Conservation (phyloP, 371 early-diverging fungal species). For the Chytridium lagenaria region DNA sequence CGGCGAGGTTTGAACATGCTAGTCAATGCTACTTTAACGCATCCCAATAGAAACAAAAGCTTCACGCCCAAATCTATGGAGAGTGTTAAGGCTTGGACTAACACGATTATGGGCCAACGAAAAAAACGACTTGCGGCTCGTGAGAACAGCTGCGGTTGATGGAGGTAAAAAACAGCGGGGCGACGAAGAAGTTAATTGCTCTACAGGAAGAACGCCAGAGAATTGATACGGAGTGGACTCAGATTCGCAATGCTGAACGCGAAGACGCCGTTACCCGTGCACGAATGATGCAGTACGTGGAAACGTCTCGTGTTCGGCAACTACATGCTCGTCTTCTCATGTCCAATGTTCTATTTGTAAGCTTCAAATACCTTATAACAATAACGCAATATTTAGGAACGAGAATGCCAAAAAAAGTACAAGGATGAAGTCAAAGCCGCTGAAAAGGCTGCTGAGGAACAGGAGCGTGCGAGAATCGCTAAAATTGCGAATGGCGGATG, state of each 20-base stretch:
- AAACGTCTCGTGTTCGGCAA: conserved; percentile 39
- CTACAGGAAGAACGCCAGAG: conserved; percentile 42
- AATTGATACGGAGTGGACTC: conserved; percentile 50
- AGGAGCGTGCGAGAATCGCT: background rate
- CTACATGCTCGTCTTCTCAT: conserved; percentile 43
- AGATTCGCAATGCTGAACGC: conserved; percentile 37
- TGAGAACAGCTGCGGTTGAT: conserved; percentile 23
- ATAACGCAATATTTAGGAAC: conserved; percentile 30
- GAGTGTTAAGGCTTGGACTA: conserved; percentile 47
- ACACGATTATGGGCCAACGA: conserved; percentile 53
- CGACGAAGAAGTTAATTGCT: too few relatives aligned
- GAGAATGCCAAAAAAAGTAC: conserved; percentile 37
- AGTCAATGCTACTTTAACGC: too few relatives aligned
- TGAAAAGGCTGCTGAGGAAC: conserved; percentile 6
- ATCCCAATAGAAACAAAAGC: conserved; percentile 36
- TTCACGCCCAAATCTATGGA: conserved; percentile 44
- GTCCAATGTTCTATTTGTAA: conserved; percentile 54
- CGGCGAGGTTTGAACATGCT: background rate
- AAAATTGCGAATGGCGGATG: background rate
- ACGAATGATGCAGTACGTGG: conserved; percentile 39
- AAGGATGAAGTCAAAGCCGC: conserved; percentile 23
- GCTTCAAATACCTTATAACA: conserved; percentile 25
- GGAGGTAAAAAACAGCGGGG: conserved; percentile 26
- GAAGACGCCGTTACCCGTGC: conserved; percentile 46
- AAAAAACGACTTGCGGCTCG: conserved; percentile 46